Conservation (phyloP, 495 filamentous ascomycete species). For the Neurospora sp. region DNA sequence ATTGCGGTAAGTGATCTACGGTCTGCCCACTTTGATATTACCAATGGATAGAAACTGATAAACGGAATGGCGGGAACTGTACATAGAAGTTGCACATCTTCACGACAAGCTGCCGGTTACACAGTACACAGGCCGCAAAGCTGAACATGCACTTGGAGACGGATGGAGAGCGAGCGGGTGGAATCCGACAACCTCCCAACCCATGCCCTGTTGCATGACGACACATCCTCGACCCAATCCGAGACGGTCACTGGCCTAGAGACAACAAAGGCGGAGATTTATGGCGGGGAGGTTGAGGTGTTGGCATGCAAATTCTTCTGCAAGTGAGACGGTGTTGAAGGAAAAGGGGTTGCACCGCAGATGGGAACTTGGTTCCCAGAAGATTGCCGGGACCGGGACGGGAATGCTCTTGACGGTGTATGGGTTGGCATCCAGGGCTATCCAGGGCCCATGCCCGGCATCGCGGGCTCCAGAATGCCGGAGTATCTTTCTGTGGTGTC, state of each 20-base stretch:
- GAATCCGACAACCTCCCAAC: not conserved
- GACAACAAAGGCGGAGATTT: not conserved
- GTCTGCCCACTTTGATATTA: not conserved
- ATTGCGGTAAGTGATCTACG: not conserved
- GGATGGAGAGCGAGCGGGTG: not conserved
- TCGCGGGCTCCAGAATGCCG: not conserved
- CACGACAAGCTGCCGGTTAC: not conserved
- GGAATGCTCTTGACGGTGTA: not conserved
- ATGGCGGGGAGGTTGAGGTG: not conserved
- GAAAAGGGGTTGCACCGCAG: not conserved
- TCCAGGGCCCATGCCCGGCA: not conserved
- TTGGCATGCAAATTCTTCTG: not conserved
- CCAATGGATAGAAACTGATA: not conserved
- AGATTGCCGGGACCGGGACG: not conserved
- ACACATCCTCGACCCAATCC: not conserved
- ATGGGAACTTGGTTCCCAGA: not conserved
- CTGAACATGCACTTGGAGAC: not conserved
- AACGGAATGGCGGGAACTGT: not conserved
- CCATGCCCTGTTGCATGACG: not conserved
- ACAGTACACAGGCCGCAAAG: not conserved
- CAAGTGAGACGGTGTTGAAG: not conserved
- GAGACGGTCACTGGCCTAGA: not conserved
- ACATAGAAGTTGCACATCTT: not conserved
- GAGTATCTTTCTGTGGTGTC: not conserved
- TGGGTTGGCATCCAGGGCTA: not conserved